Evolutionary conservation across 192 early-diverging fungal genomes (phyloP).

Genomic region (Backusella tarrabulga): DNA sequence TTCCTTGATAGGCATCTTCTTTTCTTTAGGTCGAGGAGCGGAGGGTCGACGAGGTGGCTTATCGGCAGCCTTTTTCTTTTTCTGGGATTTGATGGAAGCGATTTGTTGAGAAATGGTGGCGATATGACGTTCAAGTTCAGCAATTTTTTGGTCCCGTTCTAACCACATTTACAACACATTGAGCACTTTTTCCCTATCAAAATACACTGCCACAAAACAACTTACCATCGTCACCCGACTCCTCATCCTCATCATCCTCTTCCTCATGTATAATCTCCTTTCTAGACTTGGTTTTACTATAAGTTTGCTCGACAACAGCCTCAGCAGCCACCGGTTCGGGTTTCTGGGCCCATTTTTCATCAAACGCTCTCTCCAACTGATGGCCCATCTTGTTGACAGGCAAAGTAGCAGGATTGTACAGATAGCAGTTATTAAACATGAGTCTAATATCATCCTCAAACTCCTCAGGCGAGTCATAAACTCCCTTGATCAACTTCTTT

Average conservation of each 20-base stretch:
- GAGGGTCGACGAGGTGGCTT: background rate
- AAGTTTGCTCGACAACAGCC: background rate
- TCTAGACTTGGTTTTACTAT: conserved; percentile 22
- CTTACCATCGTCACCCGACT: conserved; percentile 16
- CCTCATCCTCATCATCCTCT: conserved; percentile 18
- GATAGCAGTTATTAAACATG: conserved; percentile 82
- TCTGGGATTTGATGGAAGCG: conserved; percentile 11
- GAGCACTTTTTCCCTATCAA: background rate
- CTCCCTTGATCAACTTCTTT: conserved; percentile 57
- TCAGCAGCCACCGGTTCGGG: conserved; percentile 11
- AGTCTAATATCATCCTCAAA: conserved; percentile 71
- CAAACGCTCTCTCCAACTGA: conserved; percentile 71
- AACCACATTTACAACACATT: background rate
- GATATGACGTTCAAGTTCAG: conserved; percentile 24
- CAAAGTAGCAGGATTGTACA: conserved; percentile 67
- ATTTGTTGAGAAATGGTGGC: conserved; percentile 16
- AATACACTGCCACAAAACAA: background rate
- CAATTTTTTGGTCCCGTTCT: conserved; percentile 5
- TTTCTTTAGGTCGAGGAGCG: conserved; percentile 11
- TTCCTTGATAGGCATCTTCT: background rate
- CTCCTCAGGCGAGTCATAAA: conserved; percentile 58
- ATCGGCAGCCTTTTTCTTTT: conserved; percentile 18
- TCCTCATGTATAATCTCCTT: background rate
- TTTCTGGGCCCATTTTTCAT: conserved; percentile 60
- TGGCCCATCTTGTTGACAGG: conserved; percentile 69